Evolutionary conservation across 2,329 filamentous ascomycete genomes (phyloP).

Genomic region (Ophiostoma sp.): DNA sequence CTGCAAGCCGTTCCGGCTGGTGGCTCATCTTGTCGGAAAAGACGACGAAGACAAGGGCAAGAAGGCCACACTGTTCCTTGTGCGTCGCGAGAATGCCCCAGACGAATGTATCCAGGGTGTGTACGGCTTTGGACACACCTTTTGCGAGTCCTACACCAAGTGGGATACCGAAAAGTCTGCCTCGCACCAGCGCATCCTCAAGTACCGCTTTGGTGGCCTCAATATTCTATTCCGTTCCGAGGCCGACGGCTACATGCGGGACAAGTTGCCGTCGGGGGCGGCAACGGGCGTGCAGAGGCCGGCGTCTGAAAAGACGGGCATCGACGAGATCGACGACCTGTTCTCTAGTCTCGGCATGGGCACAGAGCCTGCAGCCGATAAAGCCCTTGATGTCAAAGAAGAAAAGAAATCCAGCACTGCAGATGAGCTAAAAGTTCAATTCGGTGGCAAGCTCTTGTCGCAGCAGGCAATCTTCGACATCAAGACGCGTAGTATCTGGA

Average conservation of each 20-base stretch:
- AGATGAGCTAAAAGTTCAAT: slow-evolving; percentile 21
- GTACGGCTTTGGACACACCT: slow-evolving; percentile 59
- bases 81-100: slow-evolving; percentile 57
- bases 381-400: not conserved
- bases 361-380: not conserved
- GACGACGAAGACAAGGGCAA: not conserved
- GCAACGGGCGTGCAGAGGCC: not conserved
- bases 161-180: slow-evolving; percentile 53
- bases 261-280: slow-evolving; percentile 27
- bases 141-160: slow-evolving; percentile 60
- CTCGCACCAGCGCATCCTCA: slow-evolving; percentile 58
- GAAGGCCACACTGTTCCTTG: slow-evolving; percentile 47
- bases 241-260: slow-evolving; percentile 49
- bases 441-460: slow-evolving; percentile 30
- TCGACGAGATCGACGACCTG: not conserved
- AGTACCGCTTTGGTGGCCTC: slow-evolving; percentile 53
- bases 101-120: slow-evolving; percentile 52
- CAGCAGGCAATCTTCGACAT: slow-evolving; percentile 40
- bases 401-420: not conserved
- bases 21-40: not conserved
- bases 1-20: slow-evolving; percentile 11
- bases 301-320: not conserved
- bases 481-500: slow-evolving; percentile 39
- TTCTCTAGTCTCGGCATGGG: not conserved
- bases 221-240: slow-evolving; percentile 51